Conservation (phyloP, 179 eudicot genomes). For the Gypsophila paniculata region DNA sequence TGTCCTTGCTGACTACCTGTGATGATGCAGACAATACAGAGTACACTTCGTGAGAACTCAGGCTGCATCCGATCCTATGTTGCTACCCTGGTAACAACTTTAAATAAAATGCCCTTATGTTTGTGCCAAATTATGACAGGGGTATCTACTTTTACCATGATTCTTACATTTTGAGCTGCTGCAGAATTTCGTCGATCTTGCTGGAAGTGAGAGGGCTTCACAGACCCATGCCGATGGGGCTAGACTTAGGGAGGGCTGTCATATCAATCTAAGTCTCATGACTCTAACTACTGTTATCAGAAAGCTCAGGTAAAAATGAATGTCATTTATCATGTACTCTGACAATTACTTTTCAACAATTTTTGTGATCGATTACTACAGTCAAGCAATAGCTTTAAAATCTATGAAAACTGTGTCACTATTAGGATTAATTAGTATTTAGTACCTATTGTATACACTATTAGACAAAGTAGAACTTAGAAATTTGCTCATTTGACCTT, state of each 20-base stretch:
- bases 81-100: constrained; percentile 72
- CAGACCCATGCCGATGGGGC: constrained; percentile 91
- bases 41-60: constrained; percentile 81
- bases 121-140: background rate
- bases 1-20: constrained; percentile 14
- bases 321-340: background rate
- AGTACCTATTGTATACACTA: too few species aligned
- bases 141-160: background rate
- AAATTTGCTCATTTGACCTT: background rate
- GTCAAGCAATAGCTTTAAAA: too few species aligned
- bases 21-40: constrained; percentile 78
- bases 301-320: constrained; percentile 65
- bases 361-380: background rate
- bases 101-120: background rate
- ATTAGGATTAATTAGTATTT: too few species aligned
- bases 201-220: constrained; percentile 96
- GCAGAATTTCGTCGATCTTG: constrained; percentile 95
- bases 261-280: constrained; percentile 89
- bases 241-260: constrained; percentile 95
- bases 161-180: constrained; percentile 5
- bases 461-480: background rate
- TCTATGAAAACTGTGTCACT: too few species aligned
- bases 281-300: constrained; percentile 93
- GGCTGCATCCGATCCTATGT: constrained; percentile 79
- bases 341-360: background rate